Evolutionary conservation across 2,329 filamentous ascomycete species (phyloP), one percentile per base, ranked within the genome.

Genomic region (Albifimbria verrucaria): DNA sequence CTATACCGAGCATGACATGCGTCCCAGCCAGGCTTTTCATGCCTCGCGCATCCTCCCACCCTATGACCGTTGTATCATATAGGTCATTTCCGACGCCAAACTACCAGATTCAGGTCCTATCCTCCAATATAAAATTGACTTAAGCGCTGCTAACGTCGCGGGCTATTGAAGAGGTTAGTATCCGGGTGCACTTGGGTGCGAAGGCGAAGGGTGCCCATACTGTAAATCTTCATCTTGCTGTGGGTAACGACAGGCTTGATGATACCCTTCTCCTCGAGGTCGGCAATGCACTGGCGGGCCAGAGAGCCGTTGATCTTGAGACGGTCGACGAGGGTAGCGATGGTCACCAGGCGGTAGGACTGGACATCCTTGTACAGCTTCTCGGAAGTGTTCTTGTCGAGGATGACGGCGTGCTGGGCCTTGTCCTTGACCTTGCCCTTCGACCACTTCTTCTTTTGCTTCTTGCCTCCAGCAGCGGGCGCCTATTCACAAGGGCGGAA

Each of bases 331-430:
- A 99, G 92, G 70, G 91, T 93, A 72, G 94, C 92, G 72, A 97
- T 89, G 74, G 94, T 97, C 81, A 99, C 92, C 77, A 99, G 92
- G 74, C 94, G 92, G 89, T 97, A 99, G 63, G 94, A 97, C 81
- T 97, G 94, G 71, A 99, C 95, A 86, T 99, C 94, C 86, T 99
- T 99, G 86, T 96, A 89, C 78, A 99, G 92, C 85, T 95, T 96
- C 81, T 99, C 94, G 67, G 89, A 89, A 74, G 89, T 96, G 80
- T 83, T 75, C 88, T 99, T 99, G 85, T 99, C 94, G 81, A 99
- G 91, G 74, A 97, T 85, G 79, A 99, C 94, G 78, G 90, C 90
- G 87, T 99, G 94, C 79, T 97, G 89, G 80, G 94, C 93, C 92
- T 99, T 99, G 87, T 99, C 94, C 94, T 99, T 99, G 85, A 99